Percentiles rank a stretch among this genome's conserved stretches.
Evolutionary conservation across 108 stramenopile genomes (phyloP).

Genomic region (Skeletonema marinoi): DNA sequence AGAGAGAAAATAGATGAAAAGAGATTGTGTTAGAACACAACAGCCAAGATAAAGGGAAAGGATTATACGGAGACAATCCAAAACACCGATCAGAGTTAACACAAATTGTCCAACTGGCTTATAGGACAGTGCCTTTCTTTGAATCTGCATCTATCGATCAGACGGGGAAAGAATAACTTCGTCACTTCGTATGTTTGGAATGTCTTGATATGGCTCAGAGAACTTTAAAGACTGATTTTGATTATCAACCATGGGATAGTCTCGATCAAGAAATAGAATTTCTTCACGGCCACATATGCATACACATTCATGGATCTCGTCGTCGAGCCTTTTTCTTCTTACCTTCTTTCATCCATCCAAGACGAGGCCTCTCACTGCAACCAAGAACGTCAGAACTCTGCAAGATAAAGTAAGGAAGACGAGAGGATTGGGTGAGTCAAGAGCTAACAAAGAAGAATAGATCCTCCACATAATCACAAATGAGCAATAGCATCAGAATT

Average conservation of each 20-base stretch:
- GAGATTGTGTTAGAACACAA: background rate
- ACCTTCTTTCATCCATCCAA: background rate
- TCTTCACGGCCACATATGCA: slow-evolving; percentile 27
- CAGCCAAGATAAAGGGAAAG: background rate
- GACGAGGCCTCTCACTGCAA: background rate
- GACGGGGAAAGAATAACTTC: slow-evolving; percentile 92
- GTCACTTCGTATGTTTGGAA: slow-evolving; percentile 60
- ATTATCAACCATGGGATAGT: slow-evolving; percentile 47
- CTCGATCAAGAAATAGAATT: slow-evolving; percentile 37
- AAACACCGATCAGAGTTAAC: slow-evolving; percentile 84
- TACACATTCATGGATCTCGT: background rate
- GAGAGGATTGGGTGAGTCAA: background rate
- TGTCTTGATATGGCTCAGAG: slow-evolving; percentile 37
- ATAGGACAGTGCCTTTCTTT: slow-evolving; percentile 86
- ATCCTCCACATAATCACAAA: background rate
- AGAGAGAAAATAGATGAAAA: background rate
- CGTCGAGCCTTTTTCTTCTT: background rate
- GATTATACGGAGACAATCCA: background rate
- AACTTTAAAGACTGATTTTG: slow-evolving; percentile 57
- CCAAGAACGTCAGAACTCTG: background rate
- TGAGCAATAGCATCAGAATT: slow-evolving; percentile 32
- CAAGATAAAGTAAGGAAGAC: background rate
- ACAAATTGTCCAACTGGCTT: slow-evolving; percentile 89
- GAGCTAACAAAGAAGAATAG: background rate
- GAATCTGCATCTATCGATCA: slow-evolving; percentile 86